Base-by-base conservation (phyloP, 306 rosid genomes). In the Vigna hirtella region DNA sequence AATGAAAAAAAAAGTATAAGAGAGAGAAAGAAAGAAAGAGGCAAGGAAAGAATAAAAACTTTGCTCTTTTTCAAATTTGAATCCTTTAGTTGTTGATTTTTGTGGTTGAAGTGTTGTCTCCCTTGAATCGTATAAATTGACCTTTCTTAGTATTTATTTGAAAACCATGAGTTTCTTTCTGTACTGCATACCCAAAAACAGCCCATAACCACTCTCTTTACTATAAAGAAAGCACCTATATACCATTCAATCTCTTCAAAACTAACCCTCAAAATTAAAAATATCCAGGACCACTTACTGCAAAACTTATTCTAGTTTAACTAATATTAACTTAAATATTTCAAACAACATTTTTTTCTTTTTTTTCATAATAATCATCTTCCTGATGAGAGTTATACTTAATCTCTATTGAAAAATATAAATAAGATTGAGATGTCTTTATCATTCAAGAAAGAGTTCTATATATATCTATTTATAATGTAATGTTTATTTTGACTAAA, bases 41-140 rank as follows among this genome's bases (percentile, higher is more conserved):
- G 7, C 2, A 61, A 6, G 14, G 3, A 79, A 34, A 47, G 22
- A 38, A 64, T 28, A 50, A 58, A 45, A 34, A 67, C 77, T 45
- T 66, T 73, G 30, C 32, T 48, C 56, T 76, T 69, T 81, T 69
- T 81, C 67, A 75, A 61, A 76, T 16, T 49, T 81, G 81, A 75
- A 68, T 16, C 59, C 55, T 76, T 49, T 59, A 61, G 52, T 24
- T 30, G 1, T 40, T 82, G 53, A 82, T 82, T 82, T 82, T 70
- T 62, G 69, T 70, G 68, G 81, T 64, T 62, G 53, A 76, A 76
- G 47, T 51, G 78, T 32, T 82, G 81, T 76, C 78, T 70, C 78
- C 52, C 81, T 76, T 28, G 53, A 70, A 76, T 61, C n/a, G 78
- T 70, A 82, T 76, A 82, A 75, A 76, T 61, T 50, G 43, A 61